Evolutionary conservation across 129 eudicot species (phyloP), one percentile per base, ranked within the genome.

Genomic region (Arctium lappa): DNA sequence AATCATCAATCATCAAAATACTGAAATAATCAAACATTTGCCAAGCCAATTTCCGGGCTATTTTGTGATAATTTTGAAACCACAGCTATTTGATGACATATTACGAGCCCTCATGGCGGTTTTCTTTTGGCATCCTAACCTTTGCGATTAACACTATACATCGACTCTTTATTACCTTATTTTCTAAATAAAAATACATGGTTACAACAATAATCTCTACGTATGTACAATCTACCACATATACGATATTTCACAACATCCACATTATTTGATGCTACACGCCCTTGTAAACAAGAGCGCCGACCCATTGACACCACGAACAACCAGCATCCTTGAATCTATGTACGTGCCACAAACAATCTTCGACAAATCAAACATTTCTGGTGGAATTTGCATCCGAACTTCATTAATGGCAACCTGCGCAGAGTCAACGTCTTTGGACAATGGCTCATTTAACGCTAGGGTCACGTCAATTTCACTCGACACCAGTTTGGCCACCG

Each of bases 341-440:
- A 95, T 74, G 31, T 91, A 95, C n/a, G 99, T 95, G 8, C 99
- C 98, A 63, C 99, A 93, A 6, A 95, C 95, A 80, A 95, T 65
- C 81, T 95, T 88, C 0, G 99, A 88, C 77, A 93, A 80, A 90
- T 95, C 99, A 87, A 93, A 93, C 89, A 91, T 85, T 77, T 95
- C 99, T 0, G 98, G 97, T 0, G 99, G 99, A 75, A 93, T 33
- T 79, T 95, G 98, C 70, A 88, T 62, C 56, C 95, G 86, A 7
- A 90, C 90, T 72, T 95, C 99, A 70, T 87, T 89, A 39, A 95
- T 80, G 33, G 86, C 95, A 53, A 73, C 72, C 77, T 86, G 86
- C 31, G 97, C 98, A 66, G 81, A 76, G 31, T 75, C 68, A 2
- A 89, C 84, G 53, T 93, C 86, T 74, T 60, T 74, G 56, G 83